Evolutionary conservation across 2,329 filamentous ascomycete species (phyloP).

Genomic region (Taxawa tesnikishii): DNA sequence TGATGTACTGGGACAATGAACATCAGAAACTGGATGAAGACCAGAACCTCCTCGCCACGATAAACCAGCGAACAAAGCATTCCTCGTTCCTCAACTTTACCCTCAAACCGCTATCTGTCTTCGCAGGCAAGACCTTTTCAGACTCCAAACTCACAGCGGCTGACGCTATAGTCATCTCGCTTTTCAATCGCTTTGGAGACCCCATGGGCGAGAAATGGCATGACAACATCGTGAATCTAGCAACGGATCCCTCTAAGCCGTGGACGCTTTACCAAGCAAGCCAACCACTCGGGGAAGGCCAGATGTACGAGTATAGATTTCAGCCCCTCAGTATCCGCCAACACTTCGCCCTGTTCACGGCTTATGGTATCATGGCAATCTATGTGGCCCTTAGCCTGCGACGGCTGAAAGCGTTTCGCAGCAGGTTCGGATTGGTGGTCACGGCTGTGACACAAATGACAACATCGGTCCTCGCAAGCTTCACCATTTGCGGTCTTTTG

Average conservation of each 20-base stretch:
- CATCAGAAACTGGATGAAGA: slow-evolving; percentile 47
- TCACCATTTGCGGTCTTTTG: slow-evolving; percentile 65
- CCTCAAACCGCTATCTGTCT: slow-evolving; percentile 65
- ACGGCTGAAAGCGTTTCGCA: slow-evolving; percentile 63
- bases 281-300: slow-evolving; percentile 24
- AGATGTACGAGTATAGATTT: slow-evolving; percentile 69
- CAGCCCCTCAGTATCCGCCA: slow-evolving; percentile 59
- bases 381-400: slow-evolving; percentile 58
- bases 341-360: slow-evolving; percentile 48
- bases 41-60: slow-evolving; percentile 51
- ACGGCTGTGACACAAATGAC: slow-evolving; percentile 55
- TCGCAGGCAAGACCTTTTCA: slow-evolving; percentile 67
- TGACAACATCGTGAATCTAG: slow-evolving; percentile 30
- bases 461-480: slow-evolving; percentile 64
- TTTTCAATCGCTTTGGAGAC: slow-evolving; percentile 56
- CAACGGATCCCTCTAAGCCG: slow-evolving; percentile 4
- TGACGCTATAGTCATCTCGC: slow-evolving; percentile 66
- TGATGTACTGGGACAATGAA: slow-evolving; percentile 68
- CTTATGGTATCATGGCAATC: slow-evolving; percentile 49
- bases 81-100: slow-evolving; percentile 61
- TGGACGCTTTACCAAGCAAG: slow-evolving; percentile 5
- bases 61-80: slow-evolving; percentile 51
- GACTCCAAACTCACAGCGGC: slow-evolving; percentile 56
- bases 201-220: slow-evolving; percentile 56
- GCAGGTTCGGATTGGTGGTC: slow-evolving; percentile 57